Base-by-base conservation (phyloP, 768 basidiomycete genomes). In the Lactifluus subvellereus region DNA sequence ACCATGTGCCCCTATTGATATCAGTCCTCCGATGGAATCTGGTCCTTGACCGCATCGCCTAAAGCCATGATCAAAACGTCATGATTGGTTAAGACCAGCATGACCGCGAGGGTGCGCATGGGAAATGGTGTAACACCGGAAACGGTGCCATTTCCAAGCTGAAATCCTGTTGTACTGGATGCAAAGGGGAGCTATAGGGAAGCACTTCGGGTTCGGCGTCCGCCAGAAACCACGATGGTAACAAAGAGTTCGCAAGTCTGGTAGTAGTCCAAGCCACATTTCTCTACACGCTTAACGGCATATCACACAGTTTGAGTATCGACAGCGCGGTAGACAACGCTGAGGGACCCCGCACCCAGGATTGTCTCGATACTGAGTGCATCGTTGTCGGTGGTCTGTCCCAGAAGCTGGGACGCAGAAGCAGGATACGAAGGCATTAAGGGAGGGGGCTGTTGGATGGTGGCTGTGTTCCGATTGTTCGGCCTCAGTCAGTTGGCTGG, bases 311-410 rank as follows among this genome's bases (percentile, higher is more conserved):
- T 37, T 58, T 61, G 70, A 2, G 48, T 64, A 71, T 89, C 88
- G 60, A 89, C 78, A n/a, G 91, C 94, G 57, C 89, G 87, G 74
- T 96, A 96, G 4, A 97, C 95, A 67, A 94, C 86, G 60, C 95
- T 95, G 72, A 96, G 98, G n/a, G 94, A 93, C 9, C 96, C 96
- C 30, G 88, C 84, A 45, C 96, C 96, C 52, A 98, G 84, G 62
- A 94, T 82, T 68, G 88, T 85, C 69, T 89, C 83, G 59, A 98
- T 85, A 74, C 91, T 82, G 61, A 98, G 83, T 55, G 83, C 77
- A 68, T 85, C 86, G 65, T 84, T 81, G 79, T 94, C 91, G 77
- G 97, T 91, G 10, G 63, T 43, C 53, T 54, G 43, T 30, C 54
- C 63, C 37, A 63, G 45, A n/a, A 59, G 18, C 22, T 1, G 27